These are phyloP conservation scores for barley (Hordeum vulgare) DNA, from an alignment of 176 grass and related monocot species.

Conservation along the genomic window DNA sequence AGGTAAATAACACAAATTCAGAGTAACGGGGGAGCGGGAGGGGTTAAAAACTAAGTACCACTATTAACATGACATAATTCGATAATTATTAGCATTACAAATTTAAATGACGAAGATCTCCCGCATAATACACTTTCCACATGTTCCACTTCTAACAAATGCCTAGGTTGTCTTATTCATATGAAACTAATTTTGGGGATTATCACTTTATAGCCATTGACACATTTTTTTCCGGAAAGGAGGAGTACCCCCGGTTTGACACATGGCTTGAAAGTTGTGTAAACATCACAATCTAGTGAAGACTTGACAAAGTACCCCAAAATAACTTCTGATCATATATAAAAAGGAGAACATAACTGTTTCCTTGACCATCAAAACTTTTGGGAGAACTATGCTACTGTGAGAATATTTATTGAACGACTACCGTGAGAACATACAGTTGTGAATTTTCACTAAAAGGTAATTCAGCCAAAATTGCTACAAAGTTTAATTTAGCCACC, in stretches of 20 bases:
- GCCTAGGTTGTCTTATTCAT: neutral
- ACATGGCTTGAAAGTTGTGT: neutral
- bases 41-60: neutral
- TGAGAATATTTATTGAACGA: no score
- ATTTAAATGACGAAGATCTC: neutral
- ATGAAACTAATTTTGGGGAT: neutral
- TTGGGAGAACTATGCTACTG: neutral
- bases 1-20: neutral
- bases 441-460: neutral
- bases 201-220: neutral
- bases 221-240: no score
- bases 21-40: neutral
- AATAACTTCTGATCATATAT: no score
- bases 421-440: neutral
- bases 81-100: neutral
- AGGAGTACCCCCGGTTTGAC: no score
- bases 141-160: neutral
- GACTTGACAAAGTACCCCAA: neutral
- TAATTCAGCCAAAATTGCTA: neutral
- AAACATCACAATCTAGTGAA: neutral
- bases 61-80: neutral
- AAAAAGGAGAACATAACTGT: no score
- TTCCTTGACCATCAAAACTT: neutral
- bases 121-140: neutral
- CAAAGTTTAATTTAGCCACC: no score